A percentile compares a stretch with the other conserved stretches of the same genome.
Conservation (phyloP, 2,329 filamentous ascomycete species). For the Neonectria sp. region DNA sequence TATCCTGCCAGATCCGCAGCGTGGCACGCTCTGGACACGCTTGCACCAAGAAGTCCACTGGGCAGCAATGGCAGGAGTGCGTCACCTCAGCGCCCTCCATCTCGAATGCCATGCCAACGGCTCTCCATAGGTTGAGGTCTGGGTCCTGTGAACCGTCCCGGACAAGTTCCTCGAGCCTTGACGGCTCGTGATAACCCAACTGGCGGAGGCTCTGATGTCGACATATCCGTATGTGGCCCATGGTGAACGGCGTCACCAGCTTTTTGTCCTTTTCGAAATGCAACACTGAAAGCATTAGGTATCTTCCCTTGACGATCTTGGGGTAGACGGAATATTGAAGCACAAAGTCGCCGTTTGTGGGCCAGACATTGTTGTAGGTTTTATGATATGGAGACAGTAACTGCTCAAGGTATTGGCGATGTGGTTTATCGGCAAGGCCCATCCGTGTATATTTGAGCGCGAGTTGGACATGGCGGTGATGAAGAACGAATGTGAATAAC, state of each 20-base stretch:
- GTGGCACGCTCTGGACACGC: neutral
- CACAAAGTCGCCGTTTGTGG: neutral
- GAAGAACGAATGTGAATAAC: neutral
- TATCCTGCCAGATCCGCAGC: constrained; percentile 29
- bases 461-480: constrained; percentile 26
- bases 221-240: neutral
- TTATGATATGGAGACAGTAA: constrained; percentile 10
- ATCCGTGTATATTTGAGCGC: constrained; percentile 33
- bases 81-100: neutral
- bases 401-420: constrained; percentile 14
- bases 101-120: neutral
- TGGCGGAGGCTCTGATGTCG: neutral
- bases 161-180: neutral
- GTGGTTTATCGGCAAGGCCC: neutral
- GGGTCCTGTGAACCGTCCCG: neutral
- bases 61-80: constrained; percentile 22
- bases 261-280: neutral
- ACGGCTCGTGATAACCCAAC: neutral
- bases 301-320: constrained; percentile 30
- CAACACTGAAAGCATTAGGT: neutral
- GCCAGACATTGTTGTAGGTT: neutral
- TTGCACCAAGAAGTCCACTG: constrained; percentile 21
- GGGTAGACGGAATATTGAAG: constrained; percentile 6
- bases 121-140: neutral
- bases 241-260: neutral